Evolutionary conservation across 2,329 filamentous ascomycete species (phyloP).

Genomic region (Periconia macrospinosa): DNA sequence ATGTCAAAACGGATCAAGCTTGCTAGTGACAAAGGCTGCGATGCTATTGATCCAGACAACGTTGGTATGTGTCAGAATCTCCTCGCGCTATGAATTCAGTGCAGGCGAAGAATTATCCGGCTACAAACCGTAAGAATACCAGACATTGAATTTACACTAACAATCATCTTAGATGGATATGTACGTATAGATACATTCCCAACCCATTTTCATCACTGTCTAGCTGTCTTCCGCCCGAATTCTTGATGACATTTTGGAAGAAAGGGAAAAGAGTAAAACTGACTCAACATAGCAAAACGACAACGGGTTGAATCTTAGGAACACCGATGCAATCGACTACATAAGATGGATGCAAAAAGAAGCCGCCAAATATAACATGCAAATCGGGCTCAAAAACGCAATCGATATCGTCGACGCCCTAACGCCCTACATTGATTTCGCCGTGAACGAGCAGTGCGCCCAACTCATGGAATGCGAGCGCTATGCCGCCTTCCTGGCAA

Average conservation of each 20-base stretch:
- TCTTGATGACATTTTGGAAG: background rate
- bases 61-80: constrained; percentile 30
- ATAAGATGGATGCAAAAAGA: constrained; percentile 26
- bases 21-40: constrained; percentile 32
- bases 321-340: constrained; percentile 28
- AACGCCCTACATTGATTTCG: constrained; percentile 25
- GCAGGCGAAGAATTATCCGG: too few relatives aligned
- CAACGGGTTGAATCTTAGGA: constrained; percentile 27
- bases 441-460: constrained; percentile 38
- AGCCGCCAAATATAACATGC: constrained; percentile 25
- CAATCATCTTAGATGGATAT: constrained; percentile 18
- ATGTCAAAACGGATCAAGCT: constrained; percentile 34
- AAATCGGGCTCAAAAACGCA: constrained; percentile 35
- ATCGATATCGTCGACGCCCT: constrained; percentile 28
- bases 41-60: constrained; percentile 38
- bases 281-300: constrained; percentile 29
- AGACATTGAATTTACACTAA: background rate
- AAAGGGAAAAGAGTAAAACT: constrained; percentile 10
- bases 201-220: background rate
- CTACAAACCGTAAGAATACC: too few relatives aligned
- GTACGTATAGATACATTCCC: constrained; percentile 9
- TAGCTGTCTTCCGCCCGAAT: background rate
- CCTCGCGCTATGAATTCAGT: too few relatives aligned
- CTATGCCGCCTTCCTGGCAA: constrained; percentile 28
- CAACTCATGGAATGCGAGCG: constrained; percentile 23